A percentile compares a stretch with the other conserved stretches of the same genome.
These are phyloP conservation scores for Chrysosporium keratinophilum DNA, from an alignment of 2,329 filamentous ascomycete species.

Conservation along the genomic window DNA sequence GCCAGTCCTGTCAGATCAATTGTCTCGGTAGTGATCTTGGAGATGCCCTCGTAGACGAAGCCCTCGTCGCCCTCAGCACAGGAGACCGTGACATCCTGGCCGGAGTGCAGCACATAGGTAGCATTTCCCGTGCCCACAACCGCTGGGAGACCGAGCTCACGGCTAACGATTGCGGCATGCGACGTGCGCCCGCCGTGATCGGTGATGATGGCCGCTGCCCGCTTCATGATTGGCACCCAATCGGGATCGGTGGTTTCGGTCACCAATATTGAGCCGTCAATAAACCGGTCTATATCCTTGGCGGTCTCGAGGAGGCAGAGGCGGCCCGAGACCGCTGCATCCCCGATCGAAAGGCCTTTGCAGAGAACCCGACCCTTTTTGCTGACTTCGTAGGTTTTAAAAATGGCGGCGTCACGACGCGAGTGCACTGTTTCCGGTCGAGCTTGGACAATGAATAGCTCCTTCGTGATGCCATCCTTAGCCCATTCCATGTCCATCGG, in stretches of 20 bases:
- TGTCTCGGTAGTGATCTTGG: conserved; percentile 26
- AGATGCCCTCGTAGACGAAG: conserved; percentile 29
- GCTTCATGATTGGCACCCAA: conserved; percentile 6
- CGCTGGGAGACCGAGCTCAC: conserved; percentile 32
- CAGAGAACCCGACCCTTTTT: neutral
- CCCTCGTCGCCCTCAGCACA: conserved; percentile 32
- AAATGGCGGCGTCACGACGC: neutral
- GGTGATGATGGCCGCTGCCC: conserved; percentile 4
- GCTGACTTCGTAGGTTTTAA: conserved; percentile 1
- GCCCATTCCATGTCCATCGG: conserved; percentile 7
- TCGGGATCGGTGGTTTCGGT: conserved; percentile 1
- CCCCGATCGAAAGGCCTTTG: neutral
- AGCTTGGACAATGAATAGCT: conserved; percentile 6
- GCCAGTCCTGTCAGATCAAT: neutral
- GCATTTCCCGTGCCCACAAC: conserved; percentile 31
- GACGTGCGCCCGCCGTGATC: conserved; percentile 1
- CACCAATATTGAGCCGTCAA: conserved; percentile 1
- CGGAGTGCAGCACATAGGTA: conserved; percentile 30
- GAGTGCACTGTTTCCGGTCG: conserved; percentile 5
- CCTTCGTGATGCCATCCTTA: neutral
- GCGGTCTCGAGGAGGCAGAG: neutral
- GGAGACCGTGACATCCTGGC: conserved; percentile 32
- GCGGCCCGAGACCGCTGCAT: conserved; percentile 1
- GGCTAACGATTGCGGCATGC: conserved; percentile 24
- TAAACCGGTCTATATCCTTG: neutral